Base-by-base conservation (phyloP, 352 stramenopile species). In the Phytopythium mirpurense region DNA sequence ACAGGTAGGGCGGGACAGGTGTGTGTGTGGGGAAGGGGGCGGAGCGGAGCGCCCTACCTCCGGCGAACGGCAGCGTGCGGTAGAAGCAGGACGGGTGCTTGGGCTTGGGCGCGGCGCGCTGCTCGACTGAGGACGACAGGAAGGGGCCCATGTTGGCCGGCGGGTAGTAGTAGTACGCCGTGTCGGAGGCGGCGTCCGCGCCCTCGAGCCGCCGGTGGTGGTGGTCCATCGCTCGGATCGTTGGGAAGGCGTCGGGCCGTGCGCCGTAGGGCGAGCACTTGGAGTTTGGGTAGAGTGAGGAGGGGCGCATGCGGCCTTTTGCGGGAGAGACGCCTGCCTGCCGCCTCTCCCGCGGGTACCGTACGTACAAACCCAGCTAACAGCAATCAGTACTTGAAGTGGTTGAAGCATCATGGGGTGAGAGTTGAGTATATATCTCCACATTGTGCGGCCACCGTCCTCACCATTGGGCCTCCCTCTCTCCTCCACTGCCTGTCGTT, bases 91-190 rank as follows among this genome's bases (percentile, higher is more conserved):
- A 62, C 2, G 63, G 63, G 19, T 50, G 60, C 47, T 61, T 31
- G 19, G 62, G 62, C 57, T 65, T 70, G 10, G 63, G 54, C 3
- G 63, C 56, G 23, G 23, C 34, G 29, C 56, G 54, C 57, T 70
- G 67, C 5, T 57, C 54, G 34, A 60, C 50, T 5, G 63, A 70
- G 11, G 60, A 55, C 2, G 67, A 67, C 12, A 71, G 34, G 36
- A 57, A 74, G 3, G 67, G 57, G 0, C 60, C 60, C 60, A 70
- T 67, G 44, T 70, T 45, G 43, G 51, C 34, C 1, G 60, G 60
- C 3, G 66, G 66, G 36, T 71, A 71, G 41, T 66, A 74, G 46
- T 50, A 63, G 8, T 60, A 52, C 9, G 59, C 42, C 16, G 44
- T 62, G 45, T 74, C 62, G 0, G 42, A 48, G 57, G 62, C 59